Base-by-base conservation (phyloP, 2,329 filamentous ascomycete species). In the Ascochyta pisi region DNA sequence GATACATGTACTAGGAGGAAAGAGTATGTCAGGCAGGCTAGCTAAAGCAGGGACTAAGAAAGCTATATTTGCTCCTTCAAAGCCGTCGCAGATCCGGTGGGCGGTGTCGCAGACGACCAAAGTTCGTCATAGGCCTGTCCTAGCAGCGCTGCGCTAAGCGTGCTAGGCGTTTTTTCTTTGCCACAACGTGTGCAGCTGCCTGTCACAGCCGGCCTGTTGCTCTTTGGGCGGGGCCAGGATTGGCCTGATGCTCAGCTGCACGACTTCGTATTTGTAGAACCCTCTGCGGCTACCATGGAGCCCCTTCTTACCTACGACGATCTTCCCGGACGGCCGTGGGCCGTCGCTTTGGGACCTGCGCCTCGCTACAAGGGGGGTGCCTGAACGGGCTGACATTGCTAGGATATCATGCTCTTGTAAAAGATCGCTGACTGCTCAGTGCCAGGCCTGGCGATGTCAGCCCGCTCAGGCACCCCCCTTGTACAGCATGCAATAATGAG, bases 51-150 rank as follows among this genome's bases (percentile, higher is more conserved):
- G 58, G 56, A 43, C 55, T 57, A 66, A 49, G 51, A 42, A 50
- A 65, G 42, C 66, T 68, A 68, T 68, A 66, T 62, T 67, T 65
- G 64, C 50, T 54, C 31, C 52, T 16, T 46, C 39, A 43, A 54
- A 47, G 54, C 63, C 64, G 63, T 66, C 56, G 64, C 63, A 66
- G 60, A 65, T 65, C 62, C 58, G 53, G 47, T 43, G 64, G 58
- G 53, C 62, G 52, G 54, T 63, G 60, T 61, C 58, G 56, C 51
- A 58, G 41, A 44, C 16, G 54, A 48, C 57, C 56, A 46, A 62
- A 50, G 43, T 50, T 56, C 53, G 53, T 56, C 53, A 56, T 56
- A 46, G 46, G 29, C 45, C 42, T 50, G 26, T 48, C 44, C 44
- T n/a, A 48, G 50, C 53, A 34, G 47, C 39, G 46, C 42, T 47